Conservation (phyloP, 441 rosid genomes). For the Populus trichocarpa region DNA sequence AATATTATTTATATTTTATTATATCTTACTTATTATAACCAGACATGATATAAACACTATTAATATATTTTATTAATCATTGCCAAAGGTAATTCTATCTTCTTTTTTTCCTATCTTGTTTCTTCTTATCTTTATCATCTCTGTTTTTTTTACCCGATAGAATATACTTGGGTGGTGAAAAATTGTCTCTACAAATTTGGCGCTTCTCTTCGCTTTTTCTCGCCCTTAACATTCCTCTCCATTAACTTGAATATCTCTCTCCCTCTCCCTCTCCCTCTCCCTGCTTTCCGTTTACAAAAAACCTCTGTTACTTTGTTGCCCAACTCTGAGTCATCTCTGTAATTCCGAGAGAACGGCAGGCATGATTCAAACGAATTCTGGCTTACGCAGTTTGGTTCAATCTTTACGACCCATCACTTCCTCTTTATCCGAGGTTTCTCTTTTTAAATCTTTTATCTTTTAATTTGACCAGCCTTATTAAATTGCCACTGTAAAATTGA, state of each 20-base stretch:
- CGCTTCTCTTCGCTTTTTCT: not conserved
- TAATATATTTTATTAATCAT: no score
- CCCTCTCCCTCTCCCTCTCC: not conserved
- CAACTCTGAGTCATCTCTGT: conserved; percentile 10
- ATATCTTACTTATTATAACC: no score
- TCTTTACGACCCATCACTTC: conserved; percentile 7
- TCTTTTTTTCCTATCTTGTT: no score
- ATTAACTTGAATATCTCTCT: no score
- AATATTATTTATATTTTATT: no score
- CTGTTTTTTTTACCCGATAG: no score
- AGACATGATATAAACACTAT: no score
- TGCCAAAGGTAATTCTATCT: no score
- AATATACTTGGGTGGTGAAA: not conserved
- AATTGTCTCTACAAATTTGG: not conserved
- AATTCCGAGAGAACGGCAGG: not conserved
- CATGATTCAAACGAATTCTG: conserved; percentile 19
- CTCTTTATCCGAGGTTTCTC: conserved; percentile 21
- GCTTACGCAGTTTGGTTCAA: conserved; percentile 16
- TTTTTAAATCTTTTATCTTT: not conserved
- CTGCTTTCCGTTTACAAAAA: not conserved
- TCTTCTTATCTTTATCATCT: no score
- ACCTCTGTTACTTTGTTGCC: not conserved
- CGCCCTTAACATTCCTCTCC: not conserved
- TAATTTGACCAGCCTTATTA: not conserved
- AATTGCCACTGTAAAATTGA: not conserved